These are phyloP conservation scores for Verticillium dahliae DNA, from an alignment of 2,329 filamentous ascomycete species.

Conservation along the genomic window DNA sequence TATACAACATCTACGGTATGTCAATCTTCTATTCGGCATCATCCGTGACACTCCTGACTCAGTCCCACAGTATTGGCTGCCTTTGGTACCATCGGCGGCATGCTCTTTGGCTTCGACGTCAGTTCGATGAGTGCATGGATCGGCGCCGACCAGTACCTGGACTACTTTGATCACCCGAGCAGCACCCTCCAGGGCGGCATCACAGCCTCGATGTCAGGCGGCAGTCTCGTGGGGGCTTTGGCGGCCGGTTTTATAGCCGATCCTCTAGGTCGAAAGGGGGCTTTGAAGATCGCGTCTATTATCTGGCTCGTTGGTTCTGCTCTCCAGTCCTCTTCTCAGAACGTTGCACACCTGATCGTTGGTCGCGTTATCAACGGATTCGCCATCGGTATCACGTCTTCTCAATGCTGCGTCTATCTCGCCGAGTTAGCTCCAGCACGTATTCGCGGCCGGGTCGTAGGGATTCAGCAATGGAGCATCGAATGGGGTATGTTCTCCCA, in stretches of 20 bases:
- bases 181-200: constrained; percentile 44
- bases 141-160: constrained; percentile 41
- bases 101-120: constrained; percentile 50
- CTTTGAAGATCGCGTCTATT: constrained; percentile 36
- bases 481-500: constrained; percentile 38
- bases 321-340: constrained; percentile 51
- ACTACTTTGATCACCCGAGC: constrained; percentile 42
- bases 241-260: constrained; percentile 43
- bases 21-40: background rate
- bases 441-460: constrained; percentile 59
- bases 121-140: constrained; percentile 53
- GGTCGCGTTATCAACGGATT: constrained; percentile 58
- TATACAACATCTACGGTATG: constrained; percentile 30
- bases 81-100: constrained; percentile 33
- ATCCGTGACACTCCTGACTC: no score
- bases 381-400: constrained; percentile 59
- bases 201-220: constrained; percentile 43
- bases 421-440: constrained; percentile 55
- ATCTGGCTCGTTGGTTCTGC: constrained; percentile 53
- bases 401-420: constrained; percentile 63
- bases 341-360: constrained; percentile 46
- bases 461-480: constrained; percentile 69
- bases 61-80: constrained; percentile 22
- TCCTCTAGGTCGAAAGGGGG: constrained; percentile 36
- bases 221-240: constrained; percentile 42